phyloP scores from a whole-genome alignment of 208 protist species.

The Sergeia podlipaevii region DNA sequence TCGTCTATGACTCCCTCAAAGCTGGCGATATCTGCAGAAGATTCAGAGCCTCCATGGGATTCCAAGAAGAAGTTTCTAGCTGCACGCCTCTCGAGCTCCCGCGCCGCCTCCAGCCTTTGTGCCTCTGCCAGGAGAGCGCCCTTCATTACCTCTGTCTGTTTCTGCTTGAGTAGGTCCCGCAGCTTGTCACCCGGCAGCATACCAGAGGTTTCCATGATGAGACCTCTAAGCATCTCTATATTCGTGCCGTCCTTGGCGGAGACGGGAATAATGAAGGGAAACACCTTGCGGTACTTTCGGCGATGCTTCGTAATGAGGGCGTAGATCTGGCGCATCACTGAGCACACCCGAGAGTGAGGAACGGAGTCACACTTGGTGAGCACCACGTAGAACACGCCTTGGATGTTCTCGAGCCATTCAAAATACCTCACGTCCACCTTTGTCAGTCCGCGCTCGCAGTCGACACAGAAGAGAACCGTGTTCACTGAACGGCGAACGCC shows the following conservation, averaged over 20 bases:
- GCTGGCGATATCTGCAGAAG: no score
- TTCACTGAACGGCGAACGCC: constrained; percentile 90
- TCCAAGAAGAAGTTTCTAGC: constrained; percentile 36
- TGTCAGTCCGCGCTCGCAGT: constrained; percentile 82
- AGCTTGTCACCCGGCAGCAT: constrained; percentile 82
- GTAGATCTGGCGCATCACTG: constrained; percentile 89
- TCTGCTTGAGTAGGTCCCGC: constrained; percentile 55
- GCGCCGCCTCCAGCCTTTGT: constrained; percentile 39
- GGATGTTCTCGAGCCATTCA: constrained; percentile 86
- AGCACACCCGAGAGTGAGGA: constrained; percentile 79
- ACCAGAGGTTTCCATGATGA: constrained; percentile 86
- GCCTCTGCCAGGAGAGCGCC: constrained; percentile 50
- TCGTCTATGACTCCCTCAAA: no score
- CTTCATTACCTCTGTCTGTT: constrained; percentile 40
- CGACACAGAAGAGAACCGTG: constrained; percentile 89
- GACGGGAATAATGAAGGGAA: constrained; percentile 81
- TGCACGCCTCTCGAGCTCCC: constrained; percentile 32
- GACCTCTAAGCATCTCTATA: constrained; percentile 78
- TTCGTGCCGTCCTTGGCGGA: constrained; percentile 82
- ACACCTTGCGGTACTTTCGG: constrained; percentile 83
- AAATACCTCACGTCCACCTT: constrained; percentile 88
- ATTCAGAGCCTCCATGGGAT: not conserved
- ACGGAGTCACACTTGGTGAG: constrained; percentile 91
- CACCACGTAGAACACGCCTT: constrained; percentile 86
- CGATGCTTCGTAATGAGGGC: constrained; percentile 79